Conservation (phyloP, 257 asterid species). For the Plantago ovata region DNA sequence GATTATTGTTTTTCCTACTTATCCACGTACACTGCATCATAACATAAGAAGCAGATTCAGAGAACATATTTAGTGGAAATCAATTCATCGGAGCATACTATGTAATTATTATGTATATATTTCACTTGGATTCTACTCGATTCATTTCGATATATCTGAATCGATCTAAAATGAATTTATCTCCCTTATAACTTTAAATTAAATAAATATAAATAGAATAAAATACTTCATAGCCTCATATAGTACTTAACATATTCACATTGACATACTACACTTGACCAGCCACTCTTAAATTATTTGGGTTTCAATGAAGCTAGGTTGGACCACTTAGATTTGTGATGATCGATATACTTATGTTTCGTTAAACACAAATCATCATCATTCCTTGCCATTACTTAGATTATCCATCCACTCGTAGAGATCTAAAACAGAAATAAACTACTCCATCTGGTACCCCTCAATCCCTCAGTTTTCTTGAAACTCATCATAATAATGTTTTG, state of each 20-base stretch:
- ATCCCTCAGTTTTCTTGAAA: background rate
- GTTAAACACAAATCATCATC: conserved; percentile 5
- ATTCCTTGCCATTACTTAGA: background rate
- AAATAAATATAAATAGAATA: background rate
- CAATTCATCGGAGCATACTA: no score
- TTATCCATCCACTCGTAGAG: background rate
- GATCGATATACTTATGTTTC: background rate
- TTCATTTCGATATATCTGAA: no score
- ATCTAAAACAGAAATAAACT: background rate
- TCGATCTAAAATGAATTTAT: no score
- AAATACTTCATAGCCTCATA: background rate
- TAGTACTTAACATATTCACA: no score
- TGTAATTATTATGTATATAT: no score
- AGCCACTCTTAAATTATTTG: no score
- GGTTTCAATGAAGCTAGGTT: background rate
- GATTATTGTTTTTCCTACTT: background rate
- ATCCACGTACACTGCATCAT: background rate
- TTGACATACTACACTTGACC: no score
- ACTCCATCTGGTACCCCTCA: background rate
- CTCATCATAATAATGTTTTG: no score
- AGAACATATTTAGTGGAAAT: no score
- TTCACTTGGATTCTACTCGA: no score
- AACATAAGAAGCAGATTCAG: background rate
- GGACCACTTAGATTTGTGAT: conserved; percentile 4
- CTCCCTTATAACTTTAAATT: no score